Conservation (phyloP, 225 moss, liverwort and hornwort species). For the Thuidium tamariscinum region DNA sequence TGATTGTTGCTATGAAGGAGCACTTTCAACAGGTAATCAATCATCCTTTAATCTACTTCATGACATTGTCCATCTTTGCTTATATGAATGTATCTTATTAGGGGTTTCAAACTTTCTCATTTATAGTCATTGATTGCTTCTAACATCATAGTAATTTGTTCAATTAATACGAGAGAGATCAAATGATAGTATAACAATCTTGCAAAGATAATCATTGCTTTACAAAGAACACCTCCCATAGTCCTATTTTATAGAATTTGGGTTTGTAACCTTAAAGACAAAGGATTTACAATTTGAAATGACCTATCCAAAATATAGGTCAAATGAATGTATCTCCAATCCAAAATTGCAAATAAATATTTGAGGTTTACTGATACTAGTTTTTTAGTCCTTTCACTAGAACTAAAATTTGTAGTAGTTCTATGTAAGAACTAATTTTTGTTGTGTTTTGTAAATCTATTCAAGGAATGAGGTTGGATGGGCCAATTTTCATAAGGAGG, state of each 20-base stretch:
- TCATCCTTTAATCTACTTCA: neutral
- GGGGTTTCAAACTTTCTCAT: neutral
- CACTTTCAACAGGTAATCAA: neutral
- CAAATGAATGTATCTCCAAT: neutral
- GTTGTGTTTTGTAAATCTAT: neutral
- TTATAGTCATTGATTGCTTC: too few species aligned
- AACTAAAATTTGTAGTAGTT: neutral
- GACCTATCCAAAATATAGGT: neutral
- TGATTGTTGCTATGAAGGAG: neutral
- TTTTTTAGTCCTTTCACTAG: rapidly evolving
- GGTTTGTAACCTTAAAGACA: too few species aligned
- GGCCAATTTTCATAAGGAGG: neutral
- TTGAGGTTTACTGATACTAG: neutral
- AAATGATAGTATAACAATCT: too few species aligned
- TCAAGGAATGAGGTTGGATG: neutral
- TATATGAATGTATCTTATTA: neutral
- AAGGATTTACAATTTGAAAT: neutral
- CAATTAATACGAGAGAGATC: too few species aligned
- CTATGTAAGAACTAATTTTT: neutral
- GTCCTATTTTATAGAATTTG: neutral
- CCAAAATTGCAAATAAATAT: neutral
- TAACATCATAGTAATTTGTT: neutral
- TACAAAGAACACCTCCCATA: too few species aligned
- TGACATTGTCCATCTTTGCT: neutral
- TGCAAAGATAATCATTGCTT: neutral